Evolutionary conservation across 495 filamentous ascomycete species (phyloP), one percentile per base, ranked within the genome.

Genomic region (Penicillium dipodomyicola): DNA sequence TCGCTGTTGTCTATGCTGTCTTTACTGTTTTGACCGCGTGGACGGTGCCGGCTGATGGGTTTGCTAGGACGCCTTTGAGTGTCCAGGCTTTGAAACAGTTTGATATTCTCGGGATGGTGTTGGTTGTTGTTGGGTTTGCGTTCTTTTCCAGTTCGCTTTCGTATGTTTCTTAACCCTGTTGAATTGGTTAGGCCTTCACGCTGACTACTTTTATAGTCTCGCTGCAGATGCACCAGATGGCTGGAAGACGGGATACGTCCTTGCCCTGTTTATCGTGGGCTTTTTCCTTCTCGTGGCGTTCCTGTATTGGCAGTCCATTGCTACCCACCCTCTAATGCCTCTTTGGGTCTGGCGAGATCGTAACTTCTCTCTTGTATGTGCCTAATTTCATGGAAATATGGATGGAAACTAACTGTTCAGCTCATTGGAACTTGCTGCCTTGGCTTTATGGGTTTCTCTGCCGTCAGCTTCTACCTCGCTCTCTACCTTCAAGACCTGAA

Each of bases 241-340:
- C 7, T 91, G 88, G 87, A 65, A 65, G 19, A 86, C 82, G 0
- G 79, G 83, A 4, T 90, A 87, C 73, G 79, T 90, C 1, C 74
- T 83, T 32, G 79, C 77, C 8, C 67, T 91, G 5, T 82, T 92
- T 39, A 78, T 85, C 20, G 69, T 87, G 12, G 83, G 86, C 2
- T 40, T 88, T 25, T 49, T 84, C 10, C 65, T 90, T 5, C 75
- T 90, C 6, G 73, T 58, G 0, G 60, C 71, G 2, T 92, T 92
- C 58, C 63, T 86, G 20, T 66, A 76, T 35, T 91, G 87, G 87
- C 85, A 92, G 46, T 71, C 68, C 2, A 25, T 68, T 17, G 67
- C 66, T 8, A 37, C 51, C 14, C 19, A 69, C 32, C 61, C 74
- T 10, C 49, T 77, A 39, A 72, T 77, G 68, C 74, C 74, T 3